phyloP scores from a whole-genome alignment of 495 filamentous ascomycete species.

The Penicillium daleae region DNA sequence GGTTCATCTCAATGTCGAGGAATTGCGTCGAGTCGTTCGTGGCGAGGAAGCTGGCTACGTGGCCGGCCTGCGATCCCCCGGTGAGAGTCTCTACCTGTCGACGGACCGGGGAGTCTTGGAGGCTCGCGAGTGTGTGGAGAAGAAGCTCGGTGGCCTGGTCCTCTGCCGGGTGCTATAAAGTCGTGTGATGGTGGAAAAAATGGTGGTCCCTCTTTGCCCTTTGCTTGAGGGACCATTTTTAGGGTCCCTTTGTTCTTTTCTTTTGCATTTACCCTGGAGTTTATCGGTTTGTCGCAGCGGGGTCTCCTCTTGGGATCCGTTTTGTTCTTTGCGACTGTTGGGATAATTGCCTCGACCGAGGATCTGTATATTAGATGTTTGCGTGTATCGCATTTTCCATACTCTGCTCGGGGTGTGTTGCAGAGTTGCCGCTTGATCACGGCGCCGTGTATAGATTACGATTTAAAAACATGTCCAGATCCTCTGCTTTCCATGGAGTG shows the following conservation, averaged over 20 bases:
- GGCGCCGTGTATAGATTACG: slow-evolving; percentile 36
- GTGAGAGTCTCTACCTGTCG: slow-evolving; percentile 80
- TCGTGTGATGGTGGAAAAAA: slow-evolving; percentile 6
- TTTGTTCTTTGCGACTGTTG: slow-evolving; percentile 41
- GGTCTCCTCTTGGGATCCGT: slow-evolving; percentile 36
- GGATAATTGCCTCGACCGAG: slow-evolving; percentile 40
- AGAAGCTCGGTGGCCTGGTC: slow-evolving; percentile 81
- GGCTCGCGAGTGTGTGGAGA: slow-evolving; percentile 81
- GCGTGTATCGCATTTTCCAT: slow-evolving; percentile 31
- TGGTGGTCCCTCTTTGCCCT: background rate
- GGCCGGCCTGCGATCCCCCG: slow-evolving; percentile 72
- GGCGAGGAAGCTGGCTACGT: slow-evolving; percentile 68
- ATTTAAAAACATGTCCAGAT: slow-evolving; percentile 31
- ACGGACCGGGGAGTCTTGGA: slow-evolving; percentile 86
- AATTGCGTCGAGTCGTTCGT: slow-evolving; percentile 64
- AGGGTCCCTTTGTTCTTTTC: slow-evolving; percentile 23
- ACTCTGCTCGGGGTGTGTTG: slow-evolving; percentile 21
- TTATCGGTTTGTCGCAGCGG: slow-evolving; percentile 45
- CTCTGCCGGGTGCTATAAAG: slow-evolving; percentile 67
- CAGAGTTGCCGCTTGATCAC: slow-evolving; percentile 20
- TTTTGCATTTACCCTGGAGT: slow-evolving; percentile 52
- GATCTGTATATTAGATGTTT: slow-evolving; percentile 47
- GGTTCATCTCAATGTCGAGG: slow-evolving; percentile 63
- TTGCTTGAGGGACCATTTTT: slow-evolving; percentile 5
- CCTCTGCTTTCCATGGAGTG: slow-evolving; percentile 5